phyloP scores from a whole-genome alignment of 2,329 filamentous ascomycete species.

The Nemania bipapillata region DNA sequence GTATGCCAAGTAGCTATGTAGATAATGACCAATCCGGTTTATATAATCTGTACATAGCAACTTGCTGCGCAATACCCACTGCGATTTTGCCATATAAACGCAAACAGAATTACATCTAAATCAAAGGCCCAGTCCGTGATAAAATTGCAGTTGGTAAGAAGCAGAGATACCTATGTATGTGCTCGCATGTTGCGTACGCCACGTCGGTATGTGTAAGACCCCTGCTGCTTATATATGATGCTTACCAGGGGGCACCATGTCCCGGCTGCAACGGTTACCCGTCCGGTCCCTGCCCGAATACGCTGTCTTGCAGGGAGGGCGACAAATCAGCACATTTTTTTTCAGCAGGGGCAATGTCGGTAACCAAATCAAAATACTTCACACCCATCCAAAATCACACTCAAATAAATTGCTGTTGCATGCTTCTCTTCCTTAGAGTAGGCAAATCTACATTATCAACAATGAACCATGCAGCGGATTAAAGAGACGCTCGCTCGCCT shows the following conservation, averaged over 20 bases:
- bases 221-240: slow-evolving; percentile 16
- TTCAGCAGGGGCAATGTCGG: slow-evolving; percentile 17
- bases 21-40: neutral
- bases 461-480: slow-evolving; percentile 50
- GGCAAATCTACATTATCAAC: slow-evolving; percentile 17
- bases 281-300: slow-evolving; percentile 33
- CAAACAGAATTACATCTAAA: no score
- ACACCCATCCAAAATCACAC: slow-evolving; percentile 9
- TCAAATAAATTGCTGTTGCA: slow-evolving; percentile 13
- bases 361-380: slow-evolving; percentile 16
- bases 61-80: no score
- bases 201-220: slow-evolving; percentile 2
- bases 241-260: slow-evolving; percentile 34
- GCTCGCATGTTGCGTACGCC: slow-evolving; percentile 13
- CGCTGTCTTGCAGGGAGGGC: slow-evolving; percentile 17
- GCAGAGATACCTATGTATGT: neutral
- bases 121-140: no score
- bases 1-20: neutral
- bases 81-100: no score
- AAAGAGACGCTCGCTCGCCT: slow-evolving; percentile 49
- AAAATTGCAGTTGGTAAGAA: no score
- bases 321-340: slow-evolving; percentile 29
- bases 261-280: slow-evolving; percentile 37
- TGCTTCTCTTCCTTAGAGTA: slow-evolving; percentile 22
- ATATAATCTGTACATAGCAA: no score